These are phyloP conservation scores for Kwoniella sp. DNA, from an alignment of 768 basidiomycete species.

Conservation along the genomic window DNA sequence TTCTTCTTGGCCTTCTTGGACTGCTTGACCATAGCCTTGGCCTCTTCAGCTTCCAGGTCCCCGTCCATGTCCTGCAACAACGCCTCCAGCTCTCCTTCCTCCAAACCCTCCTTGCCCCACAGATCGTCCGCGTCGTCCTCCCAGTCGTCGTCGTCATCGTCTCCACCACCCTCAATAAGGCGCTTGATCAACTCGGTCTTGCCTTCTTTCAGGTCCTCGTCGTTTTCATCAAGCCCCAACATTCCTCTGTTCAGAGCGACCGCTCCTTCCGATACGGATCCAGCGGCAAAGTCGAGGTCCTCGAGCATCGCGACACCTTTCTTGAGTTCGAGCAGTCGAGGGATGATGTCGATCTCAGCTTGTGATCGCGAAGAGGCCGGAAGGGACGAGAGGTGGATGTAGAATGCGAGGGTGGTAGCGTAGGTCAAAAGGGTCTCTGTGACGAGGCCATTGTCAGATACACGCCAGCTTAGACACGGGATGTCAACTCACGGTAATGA, in stretches of 20 bases:
- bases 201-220: constrained; percentile 42
- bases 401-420: constrained; percentile 83
- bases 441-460: not conserved
- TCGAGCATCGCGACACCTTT: constrained; percentile 75
- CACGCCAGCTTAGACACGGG: not conserved
- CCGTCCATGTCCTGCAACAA: constrained; percentile 30
- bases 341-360: constrained; percentile 63
- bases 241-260: constrained; percentile 41
- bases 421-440: constrained; percentile 87
- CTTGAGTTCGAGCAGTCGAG: constrained; percentile 75
- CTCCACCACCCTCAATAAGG: constrained; percentile 39
- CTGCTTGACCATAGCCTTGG: constrained; percentile 50
- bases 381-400: constrained; percentile 71
- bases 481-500: constrained; percentile 70
- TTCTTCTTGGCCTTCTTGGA: constrained; percentile 27
- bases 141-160: constrained; percentile 21
- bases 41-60: constrained; percentile 52
- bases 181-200: constrained; percentile 18
- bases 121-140: constrained; percentile 46
- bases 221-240: constrained; percentile 53
- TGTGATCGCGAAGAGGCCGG: constrained; percentile 59
- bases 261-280: constrained; percentile 38
- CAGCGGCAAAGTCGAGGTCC: constrained; percentile 66
- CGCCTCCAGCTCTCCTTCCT: constrained; percentile 45
- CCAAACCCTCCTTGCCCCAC: constrained; percentile 32